Evolutionary conservation across 352 stramenopile genomes (phyloP).

Genomic region (Globisporangium emineosum): DNA sequence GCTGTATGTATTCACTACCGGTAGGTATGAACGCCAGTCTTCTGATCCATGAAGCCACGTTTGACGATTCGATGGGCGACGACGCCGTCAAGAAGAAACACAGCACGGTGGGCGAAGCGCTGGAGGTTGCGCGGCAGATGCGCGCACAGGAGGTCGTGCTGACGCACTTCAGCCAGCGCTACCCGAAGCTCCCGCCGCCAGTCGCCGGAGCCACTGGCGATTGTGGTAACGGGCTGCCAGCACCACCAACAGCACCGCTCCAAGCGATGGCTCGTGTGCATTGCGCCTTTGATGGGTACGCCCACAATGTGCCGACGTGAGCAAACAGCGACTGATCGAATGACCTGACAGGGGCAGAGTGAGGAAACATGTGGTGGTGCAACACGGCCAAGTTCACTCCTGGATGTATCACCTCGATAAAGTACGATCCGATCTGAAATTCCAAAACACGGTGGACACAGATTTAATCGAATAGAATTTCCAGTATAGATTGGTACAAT

Average conservation of each 20-base stretch:
- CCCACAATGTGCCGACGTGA: neutral
- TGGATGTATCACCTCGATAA: conserved; percentile 9
- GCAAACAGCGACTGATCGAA: conserved; percentile 5
- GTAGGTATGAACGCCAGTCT: conserved; percentile 51
- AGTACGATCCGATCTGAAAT: neutral
- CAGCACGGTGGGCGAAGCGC: conserved; percentile 91
- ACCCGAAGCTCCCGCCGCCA: conserved; percentile 52
- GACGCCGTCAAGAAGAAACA: conserved; percentile 93
- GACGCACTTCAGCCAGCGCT: conserved; percentile 94
- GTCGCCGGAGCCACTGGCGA: neutral
- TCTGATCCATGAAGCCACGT: conserved; percentile 97
- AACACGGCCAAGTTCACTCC: neutral
- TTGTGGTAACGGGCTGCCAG: neutral
- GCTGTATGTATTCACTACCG: neutral
- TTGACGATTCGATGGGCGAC: conserved; percentile 93
- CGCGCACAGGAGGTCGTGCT: conserved; percentile 88
- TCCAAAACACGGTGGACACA: neutral
- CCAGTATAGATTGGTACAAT: neutral
- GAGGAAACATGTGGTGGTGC: neutral
- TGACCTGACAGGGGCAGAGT: neutral
- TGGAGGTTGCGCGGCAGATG: conserved; percentile 73
- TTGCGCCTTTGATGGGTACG: conserved; percentile 19
- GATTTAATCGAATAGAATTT: neutral
- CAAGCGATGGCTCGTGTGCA: conserved; percentile 9
- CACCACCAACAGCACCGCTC: neutral